Percentiles rank a stretch among this genome's conserved stretches.
These are phyloP conservation scores for Oryza longistaminata DNA, from an alignment of 176 grass and related monocot genomes.

Conservation along the genomic window DNA sequence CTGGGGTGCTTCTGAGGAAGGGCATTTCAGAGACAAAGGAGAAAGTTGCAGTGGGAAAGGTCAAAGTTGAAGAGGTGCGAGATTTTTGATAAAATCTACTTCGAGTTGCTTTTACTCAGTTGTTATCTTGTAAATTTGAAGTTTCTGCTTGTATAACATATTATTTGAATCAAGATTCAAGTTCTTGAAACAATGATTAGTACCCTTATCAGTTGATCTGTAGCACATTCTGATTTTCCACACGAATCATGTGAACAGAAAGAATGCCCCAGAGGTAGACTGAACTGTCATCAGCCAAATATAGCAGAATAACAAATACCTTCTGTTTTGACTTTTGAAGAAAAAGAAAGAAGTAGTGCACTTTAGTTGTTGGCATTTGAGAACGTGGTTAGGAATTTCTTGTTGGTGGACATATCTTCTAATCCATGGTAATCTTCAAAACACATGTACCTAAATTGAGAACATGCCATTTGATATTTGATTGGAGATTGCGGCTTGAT, in stretches of 20 bases:
- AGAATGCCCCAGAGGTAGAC: background rate
- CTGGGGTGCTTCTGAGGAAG: slow-evolving; percentile 81
- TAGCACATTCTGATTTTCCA: background rate
- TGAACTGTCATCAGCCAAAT: background rate
- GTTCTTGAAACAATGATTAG: background rate
- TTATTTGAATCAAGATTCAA: background rate
- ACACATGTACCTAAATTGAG: background rate
- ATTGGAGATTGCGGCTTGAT: background rate
- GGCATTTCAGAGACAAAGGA: slow-evolving; percentile 91
- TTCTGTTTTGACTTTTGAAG: background rate
- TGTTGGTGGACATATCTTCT: background rate
- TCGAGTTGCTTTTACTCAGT: background rate
- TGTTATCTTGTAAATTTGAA: background rate
- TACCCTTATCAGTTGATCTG: background rate
- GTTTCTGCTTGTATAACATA: background rate
- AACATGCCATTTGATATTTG: background rate
- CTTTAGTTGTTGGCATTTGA: slow-evolving; percentile 19
- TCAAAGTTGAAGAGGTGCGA: slow-evolving; percentile 96
- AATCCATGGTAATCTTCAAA: background rate
- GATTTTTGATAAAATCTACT: background rate
- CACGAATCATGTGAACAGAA: background rate
- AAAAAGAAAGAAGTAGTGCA: background rate
- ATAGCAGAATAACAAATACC: background rate
- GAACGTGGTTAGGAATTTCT: background rate
- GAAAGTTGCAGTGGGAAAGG: slow-evolving; percentile 90